These are phyloP conservation scores for Wickerhamomyces bisporus DNA, from an alignment of 805 yeast genomes.

Conservation along the genomic window DNA sequence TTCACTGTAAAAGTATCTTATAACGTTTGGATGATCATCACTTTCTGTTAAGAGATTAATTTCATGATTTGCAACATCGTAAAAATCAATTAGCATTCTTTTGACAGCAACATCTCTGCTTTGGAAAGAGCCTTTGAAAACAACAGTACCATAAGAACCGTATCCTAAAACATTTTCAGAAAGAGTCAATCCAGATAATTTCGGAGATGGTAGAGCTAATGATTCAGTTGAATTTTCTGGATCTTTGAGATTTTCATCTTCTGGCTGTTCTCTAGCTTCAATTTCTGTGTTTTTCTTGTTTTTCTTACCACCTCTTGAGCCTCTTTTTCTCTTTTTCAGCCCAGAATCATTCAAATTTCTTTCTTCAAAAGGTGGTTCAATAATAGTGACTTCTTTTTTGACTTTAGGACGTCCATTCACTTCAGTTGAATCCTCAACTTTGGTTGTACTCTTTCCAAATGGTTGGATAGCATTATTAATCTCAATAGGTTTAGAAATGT, in stretches of 20 bases:
- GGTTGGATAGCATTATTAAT: too few species aligned
- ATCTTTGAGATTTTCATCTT: too few species aligned
- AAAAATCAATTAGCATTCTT: conserved; percentile 87
- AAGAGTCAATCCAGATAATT: conserved; percentile 50
- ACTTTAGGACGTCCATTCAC: conserved; percentile 3
- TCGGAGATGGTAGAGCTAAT: conserved; percentile 1
- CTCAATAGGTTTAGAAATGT: too few species aligned
- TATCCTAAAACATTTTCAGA: conserved; percentile 81
- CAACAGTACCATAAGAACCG: conserved; percentile 97
- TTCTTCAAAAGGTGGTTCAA: conserved; percentile 24
- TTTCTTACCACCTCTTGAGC: conserved; percentile 78
- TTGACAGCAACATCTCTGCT: conserved; percentile 94
- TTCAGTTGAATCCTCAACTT: conserved; percentile 1
- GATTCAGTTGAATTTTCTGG: conserved; percentile 5
- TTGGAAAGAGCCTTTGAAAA: conserved; percentile 84
- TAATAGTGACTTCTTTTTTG: conserved; percentile 23
- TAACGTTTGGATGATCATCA: conserved; percentile 94
- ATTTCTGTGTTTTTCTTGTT: conserved; percentile 27
- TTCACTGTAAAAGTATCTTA: conserved; percentile 91
- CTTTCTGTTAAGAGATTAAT: conserved; percentile 84
- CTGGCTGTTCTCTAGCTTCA: too few species aligned
- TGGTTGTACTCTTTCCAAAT: too few species aligned
- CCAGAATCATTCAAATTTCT: conserved; percentile 16
- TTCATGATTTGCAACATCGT: conserved; percentile 91
- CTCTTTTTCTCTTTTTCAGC: conserved; percentile 70